Evolutionary conservation across 805 yeast genomes (phyloP), one percentile per base, ranked within the genome.

Genomic region (Saccharomycopsis oosterbeekiorum): DNA sequence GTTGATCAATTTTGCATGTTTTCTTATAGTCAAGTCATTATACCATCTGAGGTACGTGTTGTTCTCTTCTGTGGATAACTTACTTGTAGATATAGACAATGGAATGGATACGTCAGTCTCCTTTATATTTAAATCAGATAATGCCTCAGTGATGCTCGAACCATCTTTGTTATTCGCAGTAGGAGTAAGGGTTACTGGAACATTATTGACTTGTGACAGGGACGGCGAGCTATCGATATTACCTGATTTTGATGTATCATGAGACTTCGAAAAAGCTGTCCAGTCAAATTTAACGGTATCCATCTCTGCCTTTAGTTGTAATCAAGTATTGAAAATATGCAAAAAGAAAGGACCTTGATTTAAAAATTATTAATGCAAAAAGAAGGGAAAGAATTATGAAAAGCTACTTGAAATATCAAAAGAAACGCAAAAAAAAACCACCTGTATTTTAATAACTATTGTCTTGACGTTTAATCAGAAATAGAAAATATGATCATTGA

Each of bases 1-100:
- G 3, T 84, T 78, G 8, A 93, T 84, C 39, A 88, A 74, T 63
- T 85, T 79, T 53, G 84, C 79, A 43, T 84, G 84, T 65, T 87
- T 86, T 59, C 92, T 80, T 55, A 88, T 79, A 42, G 88, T 80
- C 39, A 93, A 83, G 68, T 89, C 92, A 66, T 90, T 86, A 71
- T 92, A 93, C 99, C 99, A 93, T 66, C 97, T 78, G 67, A 93
- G 81, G 72, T 93, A 93, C 1, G 97, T 88, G 68, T 86, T 83
- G 12, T 84, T 81, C 72, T 93, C 99, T 61, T 86, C 88, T 19
- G 79, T 78, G 0, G 96, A 81, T 55, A 93, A 78, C 62, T 89
- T 89, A 56, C 79, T 81, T 1, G 82, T 79, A 1, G 85, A 77
- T n/a, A 88, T 73, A 1, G 90, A 82, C 58, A 88, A 71, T 0